Percentiles rank a stretch among this genome's conserved stretches.
Conservation (phyloP, 352 stramenopile genomes). For the Pythium plurisporium region DNA sequence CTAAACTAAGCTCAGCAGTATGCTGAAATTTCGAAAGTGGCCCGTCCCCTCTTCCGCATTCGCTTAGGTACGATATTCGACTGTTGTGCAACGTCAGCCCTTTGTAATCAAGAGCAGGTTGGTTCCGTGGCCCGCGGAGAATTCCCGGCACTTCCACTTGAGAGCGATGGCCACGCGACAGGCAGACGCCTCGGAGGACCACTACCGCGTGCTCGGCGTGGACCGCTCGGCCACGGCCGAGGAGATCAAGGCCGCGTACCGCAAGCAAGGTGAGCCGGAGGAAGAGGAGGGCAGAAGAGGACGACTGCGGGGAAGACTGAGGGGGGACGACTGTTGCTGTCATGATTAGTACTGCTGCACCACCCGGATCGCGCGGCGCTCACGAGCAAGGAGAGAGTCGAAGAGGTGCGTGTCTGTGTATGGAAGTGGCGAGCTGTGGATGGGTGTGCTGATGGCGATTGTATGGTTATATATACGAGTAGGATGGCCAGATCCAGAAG, state of each 20-base stretch:
- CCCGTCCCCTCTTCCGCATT: not conserved
- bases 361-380: conserved; percentile 58
- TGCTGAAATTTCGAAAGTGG: not conserved
- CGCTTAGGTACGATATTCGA: conserved; percentile 8
- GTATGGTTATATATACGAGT: not conserved
- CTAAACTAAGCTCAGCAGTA: not conserved
- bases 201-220: conserved; percentile 64
- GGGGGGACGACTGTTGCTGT: too few relatives aligned
- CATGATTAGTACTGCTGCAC: conserved; percentile 48
- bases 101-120: not conserved
- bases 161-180: conserved; percentile 12
- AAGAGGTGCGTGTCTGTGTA: conserved; percentile 24
- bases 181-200: conserved; percentile 25
- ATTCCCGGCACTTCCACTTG: too few relatives aligned
- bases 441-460: not conserved
- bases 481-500: conserved; percentile 50
- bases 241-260: conserved; percentile 75
- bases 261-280: conserved; percentile 65
- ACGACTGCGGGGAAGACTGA: too few relatives aligned
- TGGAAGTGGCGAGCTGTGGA: not conserved
- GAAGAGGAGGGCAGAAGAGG: too few relatives aligned
- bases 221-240: conserved; percentile 53
- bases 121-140: too few relatives aligned
- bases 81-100: conserved; percentile 4
- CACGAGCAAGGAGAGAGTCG: conserved; percentile 4